Base-by-base conservation (phyloP, 441 rosid species). In the Eugenia klotzschiana region DNA sequence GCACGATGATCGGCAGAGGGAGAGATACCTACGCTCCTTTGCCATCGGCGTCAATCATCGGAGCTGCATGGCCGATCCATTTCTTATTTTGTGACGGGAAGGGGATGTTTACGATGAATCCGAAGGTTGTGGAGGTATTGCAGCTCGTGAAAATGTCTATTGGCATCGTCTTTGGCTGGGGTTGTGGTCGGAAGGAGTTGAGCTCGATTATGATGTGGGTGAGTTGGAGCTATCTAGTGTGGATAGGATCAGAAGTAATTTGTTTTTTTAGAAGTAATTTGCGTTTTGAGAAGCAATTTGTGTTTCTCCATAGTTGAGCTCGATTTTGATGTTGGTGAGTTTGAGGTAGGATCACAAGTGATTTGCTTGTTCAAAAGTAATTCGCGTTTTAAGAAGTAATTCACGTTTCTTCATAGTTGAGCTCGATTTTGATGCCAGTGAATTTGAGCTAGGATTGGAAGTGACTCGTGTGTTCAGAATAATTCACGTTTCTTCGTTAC, bases 81-180 rank as follows among this genome's bases (percentile, higher is more conserved):
- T 87, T 97, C 43, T 91, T 94, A 60, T 97, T 94, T 57, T 92
- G 93, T 86, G 98, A 97, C 82, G 97, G 94, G 88, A 94, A 91
- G 83, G 99, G 99, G 25, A 95, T 92, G 92, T 95, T 97, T 79
- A 91, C 94, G 81, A 97, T 95, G 99, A 98, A 97, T 91, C 98
- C 98, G 27, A 98, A 95, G 88, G 99, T 98, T 7, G 98, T 94
- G 33, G 98, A 98, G 10, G 89, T 93, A 26, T 88, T 97, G 60
- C 98, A 92, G 90, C 98, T 95, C 46, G 98, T 95, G 51, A 95
- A 95, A 92, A 98, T 83, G 33, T 98, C 98, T 10, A 91, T 95
- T 33, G 98, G 98, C 25, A 93, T 97, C 58, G 98, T 95, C 79
- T 94, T 98, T 2, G 99, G 94, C 80, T 95, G 98, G 64, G 98